Base-by-base conservation (phyloP, 495 filamentous ascomycete genomes). In the Xylaria longipes region DNA sequence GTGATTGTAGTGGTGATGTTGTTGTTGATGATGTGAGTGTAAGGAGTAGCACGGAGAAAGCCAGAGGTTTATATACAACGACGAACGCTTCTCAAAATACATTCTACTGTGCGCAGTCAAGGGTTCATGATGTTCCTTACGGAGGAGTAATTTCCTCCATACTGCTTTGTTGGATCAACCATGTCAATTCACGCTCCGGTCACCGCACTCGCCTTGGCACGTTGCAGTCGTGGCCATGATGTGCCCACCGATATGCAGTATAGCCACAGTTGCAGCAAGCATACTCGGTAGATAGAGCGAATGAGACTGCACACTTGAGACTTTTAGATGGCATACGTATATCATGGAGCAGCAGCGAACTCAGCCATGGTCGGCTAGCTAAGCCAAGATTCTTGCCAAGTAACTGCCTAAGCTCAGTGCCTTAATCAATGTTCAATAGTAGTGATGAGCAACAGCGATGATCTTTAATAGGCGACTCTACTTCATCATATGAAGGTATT, bases 301-400 rank as follows among this genome's bases (percentile, higher is more conserved):
- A 46, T 68, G 14, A 45, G 50, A 39, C 25, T 65, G 5, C 48
- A 27, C 25, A 8, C 64, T 2, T 41, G 29, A 15, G 45, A 17
- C 25, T 27, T 9, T 27, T 31, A 22, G 39, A 25, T 22, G 27
- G 63, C 25, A 35, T 48, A 54, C 45, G 63, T 65, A 33, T 31
- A 52, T 54, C 31, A 27, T 41, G 64, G 27, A 12, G 45, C 17
- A 37, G 8, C 22, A 29, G 27, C 48, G 31, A 15, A 41, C 66
- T 48, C 48, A 69, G 66, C 66, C 66, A 61, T 69, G 12, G 31
- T 69, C 17, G 5, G 31, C 5, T 33, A 61, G 66, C 54, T 46
- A 54, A 69, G 66, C 54, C 66, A 69, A 69, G 66, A n/a, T 46
- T 68, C 37, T 1, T 58, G 46, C 37, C 8, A 0, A 54, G 37